Percentiles rank a stretch among this genome's conserved stretches.
Evolutionary conservation across 1,284 basidiomycete species (phyloP).

Genomic region (Cryptococcus wingfieldii): DNA sequence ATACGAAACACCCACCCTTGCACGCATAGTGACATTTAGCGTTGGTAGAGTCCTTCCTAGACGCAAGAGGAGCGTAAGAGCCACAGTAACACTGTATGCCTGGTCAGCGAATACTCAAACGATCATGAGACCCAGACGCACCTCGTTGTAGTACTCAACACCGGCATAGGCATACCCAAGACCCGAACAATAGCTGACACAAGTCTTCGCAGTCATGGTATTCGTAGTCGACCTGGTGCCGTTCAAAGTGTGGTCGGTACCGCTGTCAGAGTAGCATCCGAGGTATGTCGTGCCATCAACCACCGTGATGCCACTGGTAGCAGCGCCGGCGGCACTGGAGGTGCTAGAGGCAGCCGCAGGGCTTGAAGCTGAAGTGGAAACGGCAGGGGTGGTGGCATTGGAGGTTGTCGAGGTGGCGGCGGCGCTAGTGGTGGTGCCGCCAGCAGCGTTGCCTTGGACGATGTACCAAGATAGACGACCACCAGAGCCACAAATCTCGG

Average conservation of each 20-base stretch:
- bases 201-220: slow-evolving; percentile 1
- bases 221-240: not conserved
- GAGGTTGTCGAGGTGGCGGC: slow-evolving; percentile 3
- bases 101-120: too few species aligned
- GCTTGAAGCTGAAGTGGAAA: not conserved
- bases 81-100: too few species aligned
- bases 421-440: slow-evolving; percentile 1
- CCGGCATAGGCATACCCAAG: not conserved
- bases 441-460: slow-evolving; percentile 2
- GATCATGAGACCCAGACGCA: too few species aligned
- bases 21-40: too few species aligned
- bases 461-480: slow-evolving; percentile 12
- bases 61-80: too few species aligned
- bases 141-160: not conserved
- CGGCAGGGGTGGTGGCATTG: not conserved
- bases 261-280: not conserved
- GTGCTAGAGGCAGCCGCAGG: slow-evolving; percentile 42
- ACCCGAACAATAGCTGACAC: not conserved
- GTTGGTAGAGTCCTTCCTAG: too few species aligned
- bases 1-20: too few species aligned
- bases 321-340: slow-evolving; percentile 49
- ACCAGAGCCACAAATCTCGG: slow-evolving; percentile 13
- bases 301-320: slow-evolving; percentile 9
- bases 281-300: not conserved
- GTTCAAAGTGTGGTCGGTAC: not conserved